These are phyloP conservation scores for Lecanicillium sp. DNA, from an alignment of 2,329 filamentous ascomycete genomes.

Conservation along the genomic window DNA sequence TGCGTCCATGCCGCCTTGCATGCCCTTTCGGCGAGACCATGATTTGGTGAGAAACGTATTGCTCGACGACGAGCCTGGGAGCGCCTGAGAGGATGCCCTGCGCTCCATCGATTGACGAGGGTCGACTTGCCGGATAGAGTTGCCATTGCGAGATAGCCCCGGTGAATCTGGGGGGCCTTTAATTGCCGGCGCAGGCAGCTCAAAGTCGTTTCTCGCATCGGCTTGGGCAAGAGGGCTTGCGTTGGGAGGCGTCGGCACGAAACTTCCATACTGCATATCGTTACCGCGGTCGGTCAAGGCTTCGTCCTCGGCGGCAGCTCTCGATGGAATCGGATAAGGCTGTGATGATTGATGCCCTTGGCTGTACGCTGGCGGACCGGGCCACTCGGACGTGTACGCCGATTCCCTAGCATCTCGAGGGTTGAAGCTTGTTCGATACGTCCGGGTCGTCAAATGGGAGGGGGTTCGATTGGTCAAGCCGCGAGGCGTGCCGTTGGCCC, in stretches of 20 bases:
- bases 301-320: conserved; percentile 26
- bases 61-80: conserved; percentile 1
- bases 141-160: background rate
- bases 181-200: conserved; percentile 48
- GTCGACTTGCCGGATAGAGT: no score
- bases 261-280: conserved; percentile 45
- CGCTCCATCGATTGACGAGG: no score
- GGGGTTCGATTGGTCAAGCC: conserved; percentile 25
- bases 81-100: no score
- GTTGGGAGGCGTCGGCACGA: conserved; percentile 33
- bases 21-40: conserved; percentile 3
- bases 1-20: conserved; percentile 11
- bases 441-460: conserved; percentile 16
- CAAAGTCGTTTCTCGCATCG: conserved; percentile 30
- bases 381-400: no score
- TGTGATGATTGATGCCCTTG: conserved; percentile 1
- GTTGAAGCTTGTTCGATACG: conserved; percentile 6
- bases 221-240: conserved; percentile 16
- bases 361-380: conserved; percentile 5
- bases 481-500: conserved; percentile 46
- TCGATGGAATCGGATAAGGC: background rate
- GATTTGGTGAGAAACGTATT: background rate
- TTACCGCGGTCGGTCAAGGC: conserved; percentile 30
- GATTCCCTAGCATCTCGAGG: conserved; percentile 4
- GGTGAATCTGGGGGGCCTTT: conserved; percentile 20